Evolutionary conservation across 305 asterid genomes (phyloP), one percentile per base, ranked within the genome.

Genomic region (Lippia alba): DNA sequence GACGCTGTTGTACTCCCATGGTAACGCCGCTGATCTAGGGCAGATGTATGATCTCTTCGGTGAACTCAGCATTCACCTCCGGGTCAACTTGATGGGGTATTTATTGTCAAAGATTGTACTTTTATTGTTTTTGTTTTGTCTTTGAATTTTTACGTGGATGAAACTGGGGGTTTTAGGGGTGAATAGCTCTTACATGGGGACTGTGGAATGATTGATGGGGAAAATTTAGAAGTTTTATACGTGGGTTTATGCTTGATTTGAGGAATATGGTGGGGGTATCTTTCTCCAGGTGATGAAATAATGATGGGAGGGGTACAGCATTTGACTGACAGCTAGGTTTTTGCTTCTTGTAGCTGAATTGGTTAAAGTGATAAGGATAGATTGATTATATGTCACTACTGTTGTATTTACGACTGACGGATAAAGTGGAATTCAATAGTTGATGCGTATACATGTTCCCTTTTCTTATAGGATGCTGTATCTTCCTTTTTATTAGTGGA

Each of bases 11-110:
- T 94, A 94, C 83, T 94, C 99, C 12, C 99, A 94, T 76, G 99
- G 99, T 3, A 94, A 94, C 80, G 99, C 99, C 15, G 96, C 99
- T 78, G 99, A 94, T 88, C 86, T 94, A 62, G 99, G 99, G 53
- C 99, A 94, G 87, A 94, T 94, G 99, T 89, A 84, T 64, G 99
- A 88, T 62, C 90, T 94, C 59, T 94, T 89, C 82, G 68, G 69
- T 75, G 99, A 94, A 73, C 96, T 94, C 74, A 94, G 99, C 82
- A 75, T 84, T 59, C 97, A 89, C 82, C 91, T 94, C 24, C 84
- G 92, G 34, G 95, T 94, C 83, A 94, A 94, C 84, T 82, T 94
- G 81, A 83, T 94, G 89, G 99, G 99, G 99, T 67, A 69, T 46
- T 56, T 66, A 54, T 62, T 75, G 24, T 41, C 12, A 8, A 56